Evolutionary conservation across 805 yeast genomes (phyloP), one percentile per base, ranked within the genome.

Genomic region (Pichia occidentalis): DNA sequence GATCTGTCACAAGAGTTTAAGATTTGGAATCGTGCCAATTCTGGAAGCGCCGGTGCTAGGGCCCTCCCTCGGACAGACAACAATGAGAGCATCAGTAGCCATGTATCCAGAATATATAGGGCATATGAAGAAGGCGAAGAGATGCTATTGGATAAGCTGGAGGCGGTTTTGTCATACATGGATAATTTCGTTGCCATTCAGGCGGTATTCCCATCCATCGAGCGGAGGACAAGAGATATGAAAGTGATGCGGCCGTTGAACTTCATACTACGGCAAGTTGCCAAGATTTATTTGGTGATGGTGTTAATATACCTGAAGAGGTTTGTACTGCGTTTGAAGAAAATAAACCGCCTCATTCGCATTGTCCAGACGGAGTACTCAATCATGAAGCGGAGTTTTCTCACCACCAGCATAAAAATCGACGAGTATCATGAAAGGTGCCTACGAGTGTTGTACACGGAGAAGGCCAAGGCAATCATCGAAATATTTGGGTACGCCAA

Each of bases 401-500:
- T 13, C 25, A 31, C 24, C 12, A 35, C 32, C n/a, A 37, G 37
- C 20, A 17, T 32, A 18, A 35, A 29, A 21, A 26, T 42, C 23
- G 22, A 31, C 16, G 16, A 26, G 8, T 36, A 39, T 11, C 31
- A 49, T 22, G 34, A 46, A 14, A 37, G 46, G 12, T 47, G 47
- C 31, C 39, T 51, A 27, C 41, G 47, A 10, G 24, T 48, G 6
- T 41, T 60, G 10, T 45, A 53, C 32, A 49, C 51, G 0, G 57
- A 51, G 19, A 53, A 53, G 37, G 34, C 48, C 19, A 51, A 49
- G 21, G 46, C 55, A 4, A 40, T 45, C 2, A 14, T 59, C 16
- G 63, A 60, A 29, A 44, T 58, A 4, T 24, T 53, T 5, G 61
- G 61, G 7, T 57, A 56, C 37, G 28, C 52, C 5, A 55, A 56